A percentile compares a stretch with the other conserved stretches of the same genome.
phyloP scores from a whole-genome alignment of 306 rosid genomes.

The Malus sylvestris region DNA sequence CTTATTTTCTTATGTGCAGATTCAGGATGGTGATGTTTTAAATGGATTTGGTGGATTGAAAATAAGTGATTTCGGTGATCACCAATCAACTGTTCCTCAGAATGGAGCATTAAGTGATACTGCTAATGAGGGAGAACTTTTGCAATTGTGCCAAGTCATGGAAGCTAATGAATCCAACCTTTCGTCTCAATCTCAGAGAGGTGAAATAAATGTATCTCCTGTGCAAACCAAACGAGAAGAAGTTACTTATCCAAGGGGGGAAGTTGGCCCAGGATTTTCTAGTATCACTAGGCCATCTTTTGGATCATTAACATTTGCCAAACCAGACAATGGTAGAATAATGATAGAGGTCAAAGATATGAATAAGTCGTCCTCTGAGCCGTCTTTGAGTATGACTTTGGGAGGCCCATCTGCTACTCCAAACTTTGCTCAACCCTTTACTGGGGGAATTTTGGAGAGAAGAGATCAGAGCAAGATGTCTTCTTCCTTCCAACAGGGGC shows the following conservation, averaged over 20 bases:
- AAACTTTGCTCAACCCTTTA: constrained; percentile 40
- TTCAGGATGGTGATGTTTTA: constrained; percentile 35
- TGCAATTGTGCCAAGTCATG: constrained; percentile 73
- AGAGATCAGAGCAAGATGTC: constrained; percentile 53
- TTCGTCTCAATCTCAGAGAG: constrained; percentile 44
- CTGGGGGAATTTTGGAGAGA: constrained; percentile 46
- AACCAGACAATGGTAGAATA: constrained; percentile 46
- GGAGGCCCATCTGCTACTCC: constrained; percentile 49
- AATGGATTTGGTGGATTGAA: constrained; percentile 40
- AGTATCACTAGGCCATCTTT: constrained; percentile 39
- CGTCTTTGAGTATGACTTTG: constrained; percentile 69
- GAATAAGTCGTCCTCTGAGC: constrained; percentile 38
- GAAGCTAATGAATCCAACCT: constrained; percentile 64
- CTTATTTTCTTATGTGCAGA: constrained; percentile 38
- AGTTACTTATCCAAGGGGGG: constrained; percentile 29
- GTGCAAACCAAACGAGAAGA: constrained; percentile 40
- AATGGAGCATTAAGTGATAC: constrained; percentile 28
- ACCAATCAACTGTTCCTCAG: constrained; percentile 38
- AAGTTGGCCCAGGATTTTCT: constrained; percentile 46
- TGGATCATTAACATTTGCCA: constrained; percentile 44
- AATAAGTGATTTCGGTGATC: constrained; percentile 36
- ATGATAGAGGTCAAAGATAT: constrained; percentile 46
- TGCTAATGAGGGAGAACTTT: constrained; percentile 70
- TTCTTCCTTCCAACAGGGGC: constrained; percentile 48
- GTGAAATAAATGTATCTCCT: constrained; percentile 26